These are phyloP conservation scores for Butyriboletus loyo DNA, from an alignment of 768 basidiomycete species.

Conservation along the genomic window DNA sequence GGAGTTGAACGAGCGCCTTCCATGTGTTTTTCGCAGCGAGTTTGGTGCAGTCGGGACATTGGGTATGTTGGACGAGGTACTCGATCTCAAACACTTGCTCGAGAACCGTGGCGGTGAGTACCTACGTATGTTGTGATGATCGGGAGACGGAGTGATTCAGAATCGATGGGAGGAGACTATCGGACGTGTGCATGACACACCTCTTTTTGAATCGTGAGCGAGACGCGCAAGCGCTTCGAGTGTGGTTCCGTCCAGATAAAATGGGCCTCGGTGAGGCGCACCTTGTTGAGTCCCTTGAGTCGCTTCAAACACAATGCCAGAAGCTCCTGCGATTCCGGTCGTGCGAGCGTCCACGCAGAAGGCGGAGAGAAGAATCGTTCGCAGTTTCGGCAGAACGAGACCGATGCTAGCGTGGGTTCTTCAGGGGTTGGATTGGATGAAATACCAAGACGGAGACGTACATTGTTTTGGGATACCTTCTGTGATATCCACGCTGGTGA, in stretches of 20 bases:
- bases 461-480: slow-evolving; percentile 97
- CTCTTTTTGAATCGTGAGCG: slow-evolving; percentile 98
- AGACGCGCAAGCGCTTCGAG: slow-evolving; percentile 87
- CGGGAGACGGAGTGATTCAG: background rate
- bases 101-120: slow-evolving; percentile 89
- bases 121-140: slow-evolving; percentile 43
- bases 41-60: slow-evolving; percentile 91
- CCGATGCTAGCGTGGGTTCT: slow-evolving; percentile 52
- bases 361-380: slow-evolving; percentile 95
- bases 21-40: slow-evolving; percentile 98
- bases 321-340: slow-evolving; percentile 89
- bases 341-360: slow-evolving; percentile 76
- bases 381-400: slow-evolving; percentile 94
- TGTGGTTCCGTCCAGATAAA: slow-evolving; percentile 99
- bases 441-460: slow-evolving; percentile 27
- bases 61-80: slow-evolving; percentile 90
- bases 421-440: background rate
- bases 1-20: slow-evolving; percentile 97
- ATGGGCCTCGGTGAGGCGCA: slow-evolving; percentile 95
- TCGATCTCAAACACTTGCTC: slow-evolving; percentile 98
- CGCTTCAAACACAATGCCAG: slow-evolving; percentile 93
- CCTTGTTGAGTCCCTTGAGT: slow-evolving; percentile 90
- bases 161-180: background rate
- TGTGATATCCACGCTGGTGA: slow-evolving; percentile 84
- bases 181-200: slow-evolving; percentile 38